Base-by-base conservation (phyloP, 352 stramenopile species). In the Phytophthora agathidicida region DNA sequence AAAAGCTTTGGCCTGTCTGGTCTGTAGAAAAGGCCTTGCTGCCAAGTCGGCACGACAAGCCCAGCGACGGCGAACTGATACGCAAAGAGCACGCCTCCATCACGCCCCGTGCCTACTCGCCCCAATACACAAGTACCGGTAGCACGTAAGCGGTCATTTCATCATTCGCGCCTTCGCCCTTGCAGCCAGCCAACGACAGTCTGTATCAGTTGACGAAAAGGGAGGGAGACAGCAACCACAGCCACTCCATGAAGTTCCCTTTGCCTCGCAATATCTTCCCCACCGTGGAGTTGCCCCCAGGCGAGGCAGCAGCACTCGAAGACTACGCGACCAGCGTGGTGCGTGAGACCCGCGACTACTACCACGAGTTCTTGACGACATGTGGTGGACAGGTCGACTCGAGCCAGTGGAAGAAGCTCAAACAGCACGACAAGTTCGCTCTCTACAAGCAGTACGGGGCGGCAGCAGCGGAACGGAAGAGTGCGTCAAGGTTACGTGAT, bases 161-260 rank as follows among this genome's bases (percentile, higher is more conserved):
- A n/a, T n/a, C n/a, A n/a, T 60, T 68, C 31, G 7, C 35, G 51
- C 11, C 54, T 59, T 59, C 26, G 37, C 52, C n/a, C 19, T 44
- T 24, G n/a, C 41, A 50, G 35, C 49, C 26, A 60, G 24, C 45
- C 47, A 58, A 30, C 45, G 35, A 23, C 23, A 51, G 9, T 39
- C 19, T 39, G 7, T 2, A 14, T 30, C 32, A 46, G 30, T 13
- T 11, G 33, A 13, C 8, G 7, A 13, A 20, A 13, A 16, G 24
- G 17, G 30, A 45, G 24, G 4, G 19, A 58, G 27, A 31, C 16
- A 19, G 13, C 13, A n/a, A 26, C n/a, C n/a, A n/a, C n/a, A n/a
- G n/a, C n/a, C n/a, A n/a, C n/a, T n/a, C n/a, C n/a, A 73, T 73
- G 59, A 71, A 65, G 37, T 71, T 66, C 60, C 66, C 60, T 5